Conservation (phyloP, 2,329 filamentous ascomycete species). For the Zalaria obscura region DNA sequence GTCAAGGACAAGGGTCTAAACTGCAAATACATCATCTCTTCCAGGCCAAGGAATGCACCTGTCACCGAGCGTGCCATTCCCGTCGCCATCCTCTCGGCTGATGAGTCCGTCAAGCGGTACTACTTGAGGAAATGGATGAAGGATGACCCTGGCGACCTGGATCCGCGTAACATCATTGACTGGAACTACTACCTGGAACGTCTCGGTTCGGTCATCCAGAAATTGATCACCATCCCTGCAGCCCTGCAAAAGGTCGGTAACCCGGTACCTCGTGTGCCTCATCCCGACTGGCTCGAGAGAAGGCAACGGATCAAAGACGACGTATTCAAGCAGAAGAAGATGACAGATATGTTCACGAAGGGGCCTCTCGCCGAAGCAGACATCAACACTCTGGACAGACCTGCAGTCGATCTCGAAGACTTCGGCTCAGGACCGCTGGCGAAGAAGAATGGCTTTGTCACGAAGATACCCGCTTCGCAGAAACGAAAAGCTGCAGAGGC, state of each 20-base stretch:
- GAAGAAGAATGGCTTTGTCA: conserved; percentile 30
- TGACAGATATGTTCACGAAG: conserved; percentile 79
- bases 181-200: conserved; percentile 97
- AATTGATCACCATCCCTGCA: conserved; percentile 95
- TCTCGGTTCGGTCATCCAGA: conserved; percentile 93
- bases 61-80: conserved; percentile 91
- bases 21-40: conserved; percentile 98
- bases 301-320: conserved; percentile 93
- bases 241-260: conserved; percentile 91
- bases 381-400: conserved; percentile 45
- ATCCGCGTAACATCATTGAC: conserved; percentile 78
- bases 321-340: conserved; percentile 95
- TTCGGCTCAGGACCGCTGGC: conserved; percentile 21
- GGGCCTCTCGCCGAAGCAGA: conserved; percentile 58
- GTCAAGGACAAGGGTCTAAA: conserved; percentile 97
- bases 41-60: conserved; percentile 70
- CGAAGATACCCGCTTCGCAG: conserved; percentile 21
- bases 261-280: conserved; percentile 80
- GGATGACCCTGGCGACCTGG: conserved; percentile 81
- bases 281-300: conserved; percentile 92
- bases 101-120: conserved; percentile 70
- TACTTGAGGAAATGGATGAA: conserved; percentile 93
- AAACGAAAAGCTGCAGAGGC: conserved; percentile 34
- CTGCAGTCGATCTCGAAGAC: conserved; percentile 42
- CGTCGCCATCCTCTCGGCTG: conserved; percentile 92